phyloP scores from a whole-genome alignment of 345 rosid genomes.

The Eucalyptus fibrosa region DNA sequence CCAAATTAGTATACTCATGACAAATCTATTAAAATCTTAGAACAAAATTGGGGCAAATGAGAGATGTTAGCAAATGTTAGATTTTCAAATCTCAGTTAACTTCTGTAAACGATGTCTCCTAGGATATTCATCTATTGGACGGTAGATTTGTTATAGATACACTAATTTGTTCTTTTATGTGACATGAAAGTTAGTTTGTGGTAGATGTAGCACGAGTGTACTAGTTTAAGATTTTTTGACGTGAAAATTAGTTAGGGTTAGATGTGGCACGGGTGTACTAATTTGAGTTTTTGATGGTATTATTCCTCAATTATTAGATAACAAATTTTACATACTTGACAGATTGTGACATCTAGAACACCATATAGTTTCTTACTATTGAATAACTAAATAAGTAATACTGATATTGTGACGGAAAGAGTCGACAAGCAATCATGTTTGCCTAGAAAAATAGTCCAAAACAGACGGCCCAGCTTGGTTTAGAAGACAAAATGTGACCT shows the following conservation, averaged over 20 bases:
- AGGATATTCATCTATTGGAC: background rate
- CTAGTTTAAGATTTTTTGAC: background rate
- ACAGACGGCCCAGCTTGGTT: background rate
- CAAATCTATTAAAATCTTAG: background rate
- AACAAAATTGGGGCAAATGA: background rate
- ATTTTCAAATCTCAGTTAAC: background rate
- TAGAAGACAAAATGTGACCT: background rate
- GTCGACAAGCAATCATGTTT: background rate
- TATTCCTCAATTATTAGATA: background rate
- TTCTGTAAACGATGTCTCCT: background rate
- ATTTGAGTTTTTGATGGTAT: background rate
- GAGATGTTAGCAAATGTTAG: background rate
- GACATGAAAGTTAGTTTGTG: background rate
- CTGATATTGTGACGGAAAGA: background rate
- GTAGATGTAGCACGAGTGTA: background rate
- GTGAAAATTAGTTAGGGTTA: background rate
- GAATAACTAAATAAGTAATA: background rate
- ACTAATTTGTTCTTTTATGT: background rate
- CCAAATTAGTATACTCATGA: background rate
- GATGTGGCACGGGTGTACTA: background rate
- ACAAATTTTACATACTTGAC: background rate
- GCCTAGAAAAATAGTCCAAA: background rate
- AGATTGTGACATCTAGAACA: background rate
- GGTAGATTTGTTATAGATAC: background rate
- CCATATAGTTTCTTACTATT: background rate